These are phyloP conservation scores for Cenchrus purpureus DNA, from an alignment of 176 grass and related monocot species.

Conservation along the genomic window DNA sequence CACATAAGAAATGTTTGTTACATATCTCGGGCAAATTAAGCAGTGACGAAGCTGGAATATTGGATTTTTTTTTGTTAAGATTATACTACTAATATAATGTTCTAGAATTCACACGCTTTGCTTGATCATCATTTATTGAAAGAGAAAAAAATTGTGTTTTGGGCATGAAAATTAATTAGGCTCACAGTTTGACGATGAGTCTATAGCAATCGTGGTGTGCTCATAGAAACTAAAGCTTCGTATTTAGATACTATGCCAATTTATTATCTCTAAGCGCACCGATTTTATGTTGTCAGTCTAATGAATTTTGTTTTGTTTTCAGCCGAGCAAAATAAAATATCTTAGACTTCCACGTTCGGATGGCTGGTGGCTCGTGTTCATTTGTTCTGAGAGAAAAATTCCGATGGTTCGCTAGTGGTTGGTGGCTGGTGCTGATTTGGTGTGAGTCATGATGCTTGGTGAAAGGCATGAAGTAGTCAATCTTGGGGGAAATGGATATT, in stretches of 20 bases:
- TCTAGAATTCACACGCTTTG: too few relatives aligned
- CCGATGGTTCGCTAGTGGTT: too few relatives aligned
- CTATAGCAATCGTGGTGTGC: not conserved
- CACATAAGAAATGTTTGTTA: not conserved
- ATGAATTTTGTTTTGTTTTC: not conserved
- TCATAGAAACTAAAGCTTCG: not conserved
- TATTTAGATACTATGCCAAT: too few relatives aligned
- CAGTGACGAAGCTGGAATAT: not conserved
- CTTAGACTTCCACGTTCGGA: too few relatives aligned
- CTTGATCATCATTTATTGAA: too few relatives aligned
- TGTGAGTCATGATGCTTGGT: not conserved
- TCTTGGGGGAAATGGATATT: not conserved
- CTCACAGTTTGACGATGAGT: not conserved
- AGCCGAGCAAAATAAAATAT: too few relatives aligned
- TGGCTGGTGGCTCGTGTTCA: too few relatives aligned
- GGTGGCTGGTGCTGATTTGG: too few relatives aligned
- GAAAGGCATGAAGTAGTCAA: not conserved
- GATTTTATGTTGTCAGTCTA: too few relatives aligned
- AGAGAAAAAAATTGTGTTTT: too few relatives aligned
- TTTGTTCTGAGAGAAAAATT: too few relatives aligned
- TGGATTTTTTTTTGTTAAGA: not conserved
- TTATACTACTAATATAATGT: not conserved
- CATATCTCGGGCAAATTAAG: not conserved
- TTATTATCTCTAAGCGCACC: not conserved
- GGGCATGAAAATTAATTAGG: too few relatives aligned